Percentiles rank a stretch among this genome's conserved stretches.
These are phyloP conservation scores for Carex arenaria DNA, from an alignment of 202 grass and related monocot species.

Conservation along the genomic window DNA sequence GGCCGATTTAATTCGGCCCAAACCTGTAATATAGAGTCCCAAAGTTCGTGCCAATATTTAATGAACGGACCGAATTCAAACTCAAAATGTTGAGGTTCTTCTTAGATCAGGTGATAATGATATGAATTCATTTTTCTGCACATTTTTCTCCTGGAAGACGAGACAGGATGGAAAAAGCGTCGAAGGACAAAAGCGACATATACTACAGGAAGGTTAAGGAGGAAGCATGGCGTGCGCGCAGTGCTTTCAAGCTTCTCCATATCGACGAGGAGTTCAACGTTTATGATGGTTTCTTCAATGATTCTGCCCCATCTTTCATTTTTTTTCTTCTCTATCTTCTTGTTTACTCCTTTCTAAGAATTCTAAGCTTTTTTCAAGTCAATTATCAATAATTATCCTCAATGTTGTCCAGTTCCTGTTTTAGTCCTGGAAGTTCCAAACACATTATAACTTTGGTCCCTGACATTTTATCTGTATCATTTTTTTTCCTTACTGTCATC, in stretches of 20 bases:
- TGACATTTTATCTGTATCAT: neutral
- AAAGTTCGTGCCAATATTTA: no score
- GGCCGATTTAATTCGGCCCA: no score
- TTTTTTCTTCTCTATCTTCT: neutral
- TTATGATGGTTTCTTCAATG: conserved; percentile 36
- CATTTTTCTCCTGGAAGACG: no score
- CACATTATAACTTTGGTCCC: neutral
- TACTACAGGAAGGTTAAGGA: conserved; percentile 92
- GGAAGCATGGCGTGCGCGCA: conserved; percentile 76
- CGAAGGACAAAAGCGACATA: conserved; percentile 80
- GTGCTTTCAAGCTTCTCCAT: conserved; percentile 88
- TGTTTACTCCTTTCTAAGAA: neutral
- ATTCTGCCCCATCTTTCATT: neutral
- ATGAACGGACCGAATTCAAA: no score
- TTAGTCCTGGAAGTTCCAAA: neutral
- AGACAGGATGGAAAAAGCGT: conserved; percentile 52
- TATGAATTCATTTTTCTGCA: no score
- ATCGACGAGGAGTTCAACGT: conserved; percentile 89
- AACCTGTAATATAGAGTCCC: no score
- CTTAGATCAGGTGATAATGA: no score
- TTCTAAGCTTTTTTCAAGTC: neutral
- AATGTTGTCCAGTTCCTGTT: neutral
- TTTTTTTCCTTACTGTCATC: neutral
- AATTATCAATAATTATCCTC: neutral
- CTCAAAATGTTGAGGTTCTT: no score